Conservation (phyloP, 169 alveolate genomes). For the Cryptosporidium ubiquitum region DNA sequence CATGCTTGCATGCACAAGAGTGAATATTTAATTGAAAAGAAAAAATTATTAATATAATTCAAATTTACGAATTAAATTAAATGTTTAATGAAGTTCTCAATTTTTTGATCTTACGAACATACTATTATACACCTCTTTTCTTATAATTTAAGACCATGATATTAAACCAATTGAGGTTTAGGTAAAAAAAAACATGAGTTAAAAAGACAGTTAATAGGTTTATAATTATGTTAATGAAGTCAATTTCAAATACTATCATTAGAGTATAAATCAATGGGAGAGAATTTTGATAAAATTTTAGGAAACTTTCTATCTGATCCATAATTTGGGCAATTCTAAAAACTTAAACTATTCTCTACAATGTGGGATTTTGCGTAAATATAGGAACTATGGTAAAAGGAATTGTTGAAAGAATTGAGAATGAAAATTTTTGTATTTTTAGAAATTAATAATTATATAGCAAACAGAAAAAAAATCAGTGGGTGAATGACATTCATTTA, state of each 20-base stretch:
- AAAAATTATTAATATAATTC: neutral
- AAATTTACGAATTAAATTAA: too few relatives aligned
- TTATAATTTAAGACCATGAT: conserved; percentile 20
- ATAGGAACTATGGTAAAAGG: conserved; percentile 2
- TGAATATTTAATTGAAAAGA: neutral
- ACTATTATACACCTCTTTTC: neutral
- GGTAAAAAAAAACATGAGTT: conserved; percentile 8
- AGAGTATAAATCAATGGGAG: neutral
- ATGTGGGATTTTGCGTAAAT: neutral
- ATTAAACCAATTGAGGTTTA: conserved; percentile 33
- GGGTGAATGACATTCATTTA: conserved; percentile 82
- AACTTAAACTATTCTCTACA: neutral
- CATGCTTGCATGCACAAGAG: neutral
- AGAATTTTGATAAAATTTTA: conserved; percentile 16
- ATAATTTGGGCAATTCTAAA: conserved; percentile 15
- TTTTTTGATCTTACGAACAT: too few relatives aligned
- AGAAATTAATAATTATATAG: conserved; percentile 75
- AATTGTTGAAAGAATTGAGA: neutral
- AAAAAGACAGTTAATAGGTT: neutral
- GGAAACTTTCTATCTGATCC: conserved; percentile 1
- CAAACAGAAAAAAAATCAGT: conserved; percentile 75
- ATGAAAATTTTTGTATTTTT: neutral
- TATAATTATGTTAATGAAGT: conserved; percentile 6
- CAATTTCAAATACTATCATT: conserved; percentile 5
- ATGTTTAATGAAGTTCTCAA: neutral